These are phyloP conservation scores for Trichoderma cornu-damae DNA, from an alignment of 2,329 filamentous ascomycete genomes.

Conservation along the genomic window DNA sequence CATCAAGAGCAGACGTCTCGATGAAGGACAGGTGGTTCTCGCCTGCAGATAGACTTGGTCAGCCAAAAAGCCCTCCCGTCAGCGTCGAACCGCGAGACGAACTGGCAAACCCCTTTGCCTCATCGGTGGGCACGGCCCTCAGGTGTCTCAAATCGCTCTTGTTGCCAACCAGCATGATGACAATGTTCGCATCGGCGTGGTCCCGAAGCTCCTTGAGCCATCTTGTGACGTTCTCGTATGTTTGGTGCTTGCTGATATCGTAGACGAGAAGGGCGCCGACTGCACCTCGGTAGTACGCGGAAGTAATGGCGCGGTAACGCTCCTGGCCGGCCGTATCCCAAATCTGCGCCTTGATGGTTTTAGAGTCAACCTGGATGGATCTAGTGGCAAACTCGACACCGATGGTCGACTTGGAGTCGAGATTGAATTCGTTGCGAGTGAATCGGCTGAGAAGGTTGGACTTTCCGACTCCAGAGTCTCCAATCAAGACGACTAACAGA, in stretches of 20 bases:
- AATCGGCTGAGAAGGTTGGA: slow-evolving; percentile 99
- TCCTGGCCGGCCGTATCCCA: slow-evolving; percentile 99
- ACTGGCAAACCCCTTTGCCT: slow-evolving; percentile 98
- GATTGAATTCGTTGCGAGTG: slow-evolving; percentile 99
- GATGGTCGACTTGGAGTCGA: slow-evolving; percentile 99
- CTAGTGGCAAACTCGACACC: slow-evolving; percentile 98
- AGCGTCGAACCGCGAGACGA: slow-evolving; percentile 30
- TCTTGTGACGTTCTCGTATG: slow-evolving; percentile 96
- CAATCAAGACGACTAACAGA: slow-evolving; percentile 83
- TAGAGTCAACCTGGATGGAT: slow-evolving; percentile 97
- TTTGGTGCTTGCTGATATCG: slow-evolving; percentile 99
- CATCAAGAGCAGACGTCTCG: slow-evolving; percentile 96
- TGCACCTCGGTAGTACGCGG: slow-evolving; percentile 96
- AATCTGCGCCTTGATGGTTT: slow-evolving; percentile 99
- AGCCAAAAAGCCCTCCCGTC: slow-evolving; percentile 7
- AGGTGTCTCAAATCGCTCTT: slow-evolving; percentile 99
- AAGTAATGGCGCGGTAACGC: slow-evolving; percentile 97
- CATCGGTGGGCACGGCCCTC: slow-evolving; percentile 92
- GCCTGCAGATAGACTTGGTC: slow-evolving; percentile 50
- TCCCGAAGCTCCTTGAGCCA: slow-evolving; percentile 99
- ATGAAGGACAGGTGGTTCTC: slow-evolving; percentile 99
- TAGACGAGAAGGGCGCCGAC: slow-evolving; percentile 97
- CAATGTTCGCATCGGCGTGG: slow-evolving; percentile 97
- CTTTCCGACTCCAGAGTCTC: slow-evolving; percentile 99
- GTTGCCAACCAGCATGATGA: slow-evolving; percentile 99